Evolutionary conservation across 2,329 filamentous ascomycete species (phyloP).

Genomic region (Elsinoe australis): DNA sequence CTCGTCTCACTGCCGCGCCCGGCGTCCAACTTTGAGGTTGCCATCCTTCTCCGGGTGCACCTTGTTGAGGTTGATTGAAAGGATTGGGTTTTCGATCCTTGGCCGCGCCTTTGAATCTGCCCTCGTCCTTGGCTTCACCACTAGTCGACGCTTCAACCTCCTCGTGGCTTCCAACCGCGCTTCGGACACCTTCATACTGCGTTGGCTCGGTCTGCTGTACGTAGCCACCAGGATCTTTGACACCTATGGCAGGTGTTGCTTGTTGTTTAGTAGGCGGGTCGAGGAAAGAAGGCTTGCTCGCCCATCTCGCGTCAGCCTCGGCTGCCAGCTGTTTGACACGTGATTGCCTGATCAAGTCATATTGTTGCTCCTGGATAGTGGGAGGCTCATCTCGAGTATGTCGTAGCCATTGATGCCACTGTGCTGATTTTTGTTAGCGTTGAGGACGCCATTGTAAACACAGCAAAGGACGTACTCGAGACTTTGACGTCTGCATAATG

Average conservation of each 20-base stretch:
- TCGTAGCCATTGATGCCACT: slow-evolving; percentile 63
- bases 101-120: slow-evolving; percentile 26
- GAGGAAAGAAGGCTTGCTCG: slow-evolving; percentile 50
- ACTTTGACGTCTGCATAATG: slow-evolving; percentile 55
- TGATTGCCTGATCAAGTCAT: slow-evolving; percentile 50
- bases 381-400: slow-evolving; percentile 52
- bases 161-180: slow-evolving; percentile 27
- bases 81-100: slow-evolving; percentile 31
- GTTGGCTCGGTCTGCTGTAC: slow-evolving; percentile 30
- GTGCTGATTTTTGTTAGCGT: slow-evolving; percentile 38
- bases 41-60: slow-evolving; percentile 39
- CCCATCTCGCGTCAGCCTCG: slow-evolving; percentile 55
- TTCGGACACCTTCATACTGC: slow-evolving; percentile 27
- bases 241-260: slow-evolving; percentile 38
- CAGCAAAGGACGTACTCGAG: slow-evolving; percentile 39
- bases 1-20: slow-evolving; percentile 31
- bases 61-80: slow-evolving; percentile 34
- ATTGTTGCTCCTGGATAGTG: slow-evolving; percentile 50
- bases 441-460: background rate
- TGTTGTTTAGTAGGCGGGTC: slow-evolving; percentile 48
- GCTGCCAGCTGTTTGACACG: slow-evolving; percentile 53
- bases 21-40: slow-evolving; percentile 43
- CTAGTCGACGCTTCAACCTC: slow-evolving; percentile 28
- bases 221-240: slow-evolving; percentile 37
- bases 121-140: slow-evolving; percentile 26